Evolutionary conservation across 768 basidiomycete species (phyloP), one percentile per base, ranked within the genome.

Genomic region (Mycena metata): DNA sequence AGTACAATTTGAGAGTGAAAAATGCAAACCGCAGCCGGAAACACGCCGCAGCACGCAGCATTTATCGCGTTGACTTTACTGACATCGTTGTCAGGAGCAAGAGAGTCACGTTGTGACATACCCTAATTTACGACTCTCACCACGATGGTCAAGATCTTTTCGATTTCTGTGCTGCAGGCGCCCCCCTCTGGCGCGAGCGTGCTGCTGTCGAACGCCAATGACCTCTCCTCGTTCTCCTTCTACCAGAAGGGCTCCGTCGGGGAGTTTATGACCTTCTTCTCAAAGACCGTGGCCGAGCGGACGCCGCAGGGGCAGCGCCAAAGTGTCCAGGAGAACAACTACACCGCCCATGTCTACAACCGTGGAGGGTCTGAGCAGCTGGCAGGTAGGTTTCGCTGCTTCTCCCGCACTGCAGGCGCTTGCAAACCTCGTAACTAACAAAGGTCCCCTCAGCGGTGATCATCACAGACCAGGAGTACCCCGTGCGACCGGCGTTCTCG

Each of bases 401-500:
- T 41, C 55, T 30, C 24, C 65, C 45, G 26, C 42, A 19, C 65
- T 52, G 43, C 45, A 64, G 36, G 64, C 36, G 16, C 56, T 69
- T 45, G 30, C 30, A 30, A n/a, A 30, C 30, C 3, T 30, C 30
- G 30, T 30, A 30, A 30, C 30, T 30, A 30, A 30, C 30, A 6
- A 30, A 56, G 60, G 36, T 54, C 58, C 43, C 56, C 62, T 26
- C 75, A 96, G 96, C 88, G 66, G 93, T 98, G 62, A 90, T 99
- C 73, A 93, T 99, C 73, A 92, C 96, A 21, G 96, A 98, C 81
- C 86, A 93, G 54, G 98, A 99, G 78, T 99, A 99, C 79, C 98
- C 97, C 60, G 93, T 96, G 62, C 91, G 98, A 64, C 95, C 96
- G 7, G 97, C 96, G 1, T 99, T 98, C 84, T 98, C 97, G 19